Conservation (phyloP, 345 rosid genomes). For the Xanthoceras sorbifolium region DNA sequence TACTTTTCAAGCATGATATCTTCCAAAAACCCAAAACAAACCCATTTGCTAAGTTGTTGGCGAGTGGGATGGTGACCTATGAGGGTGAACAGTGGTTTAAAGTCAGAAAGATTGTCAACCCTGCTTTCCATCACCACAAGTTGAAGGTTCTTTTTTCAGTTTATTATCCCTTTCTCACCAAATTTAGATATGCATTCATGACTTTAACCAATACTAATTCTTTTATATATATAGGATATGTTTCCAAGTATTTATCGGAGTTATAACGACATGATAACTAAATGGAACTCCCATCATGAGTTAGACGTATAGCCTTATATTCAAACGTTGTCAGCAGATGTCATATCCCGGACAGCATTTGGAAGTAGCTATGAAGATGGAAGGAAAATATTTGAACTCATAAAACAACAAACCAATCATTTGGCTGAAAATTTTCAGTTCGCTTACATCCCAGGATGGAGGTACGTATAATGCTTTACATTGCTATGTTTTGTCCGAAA, state of each 20-base stretch:
- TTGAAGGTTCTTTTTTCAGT: neutral
- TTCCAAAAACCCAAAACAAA: neutral
- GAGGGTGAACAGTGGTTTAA: constrained; percentile 10
- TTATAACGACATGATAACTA: constrained; percentile 30
- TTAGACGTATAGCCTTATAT: constrained; percentile 42
- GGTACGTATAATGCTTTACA: constrained; percentile 30
- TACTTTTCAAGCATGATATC: neutral
- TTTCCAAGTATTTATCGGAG: constrained; percentile 31
- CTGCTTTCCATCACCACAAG: neutral
- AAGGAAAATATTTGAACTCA: constrained; percentile 39
- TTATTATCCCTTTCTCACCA: too few species aligned
- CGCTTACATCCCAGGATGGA: constrained; percentile 43
- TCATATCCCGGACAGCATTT: constrained; percentile 49
- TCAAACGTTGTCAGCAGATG: constrained; percentile 37
- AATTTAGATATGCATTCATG: too few species aligned
- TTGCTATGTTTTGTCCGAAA: too few species aligned
- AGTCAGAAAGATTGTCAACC: constrained; percentile 12
- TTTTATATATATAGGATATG: constrained; percentile 27
- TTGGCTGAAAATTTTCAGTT: neutral
- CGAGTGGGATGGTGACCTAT: neutral
- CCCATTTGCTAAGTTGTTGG: neutral
- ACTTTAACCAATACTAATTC: too few species aligned
- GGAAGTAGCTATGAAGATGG: constrained; percentile 57
- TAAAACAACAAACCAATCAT: constrained; percentile 24
- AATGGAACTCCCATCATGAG: constrained; percentile 36